Evolutionary conservation across 176 grass and related monocot genomes (phyloP), one percentile per base, ranked within the genome.

Genomic region (Ananas comosus): DNA sequence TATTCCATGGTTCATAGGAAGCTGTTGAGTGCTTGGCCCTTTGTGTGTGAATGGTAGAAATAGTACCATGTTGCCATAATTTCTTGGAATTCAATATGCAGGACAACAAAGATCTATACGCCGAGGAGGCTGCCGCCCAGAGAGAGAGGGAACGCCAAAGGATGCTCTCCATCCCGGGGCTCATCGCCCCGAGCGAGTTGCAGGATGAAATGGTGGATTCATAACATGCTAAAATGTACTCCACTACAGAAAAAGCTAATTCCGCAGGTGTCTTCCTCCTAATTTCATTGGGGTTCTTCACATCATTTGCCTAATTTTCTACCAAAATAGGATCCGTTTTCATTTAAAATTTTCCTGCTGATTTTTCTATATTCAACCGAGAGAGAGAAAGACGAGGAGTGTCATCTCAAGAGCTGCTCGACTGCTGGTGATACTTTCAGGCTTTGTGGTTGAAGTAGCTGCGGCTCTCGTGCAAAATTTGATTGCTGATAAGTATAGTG

Each of bases 41-140:
- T 16, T 22, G 9, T 61, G 10, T 22, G 13, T 58, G 7, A n/a
- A 61, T 61, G 7, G 56, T 61, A 18, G 56, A 61, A 61, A 61
- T n/a, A 9, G 21, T 16, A 61, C 56, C 13, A 61, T 14, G 17
- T 61, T 61, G 56, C n/a, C 21, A 18, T 61, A 61, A 61, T 21
- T 16, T 61, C 9, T 19, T 22, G 16, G 69, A 68, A 1, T 47
- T 69, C 72, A 83, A 61, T 61, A 22, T 1, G 64, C 83, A 99
- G 95, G 95, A 99, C 81, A 99, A 99, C 71, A 99, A 99, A 80
- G 95, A 99, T 86, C 74, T 99, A 25, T 99, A 99, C 16, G 95
- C 95, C 0, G 95, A 99, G 75, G 95, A 99, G 74, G 87, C 95
- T 49, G 95, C 95, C 17, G 95, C 81, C 24, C 95, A 94, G 80